Evolutionary conservation across 192 early-diverging fungal genomes (phyloP).

Genomic region (Irineochytrium annulatum): DNA sequence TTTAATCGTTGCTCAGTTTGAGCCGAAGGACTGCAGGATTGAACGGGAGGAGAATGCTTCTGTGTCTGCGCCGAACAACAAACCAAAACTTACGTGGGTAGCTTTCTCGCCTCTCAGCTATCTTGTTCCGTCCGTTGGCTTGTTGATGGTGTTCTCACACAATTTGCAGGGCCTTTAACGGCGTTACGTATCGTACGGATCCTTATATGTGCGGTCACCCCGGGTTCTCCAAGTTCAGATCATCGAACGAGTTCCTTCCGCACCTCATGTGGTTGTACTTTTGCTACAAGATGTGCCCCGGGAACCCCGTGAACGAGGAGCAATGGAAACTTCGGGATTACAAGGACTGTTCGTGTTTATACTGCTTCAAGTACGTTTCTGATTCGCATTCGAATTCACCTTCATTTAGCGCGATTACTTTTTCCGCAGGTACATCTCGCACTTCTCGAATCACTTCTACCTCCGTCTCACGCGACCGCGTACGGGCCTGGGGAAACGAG

Average conservation of each 20-base stretch:
- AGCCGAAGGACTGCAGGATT: no score
- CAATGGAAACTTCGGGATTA: constrained; percentile 18
- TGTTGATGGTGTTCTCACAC: no score
- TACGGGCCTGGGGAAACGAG: neutral
- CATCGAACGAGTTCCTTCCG: constrained; percentile 13
- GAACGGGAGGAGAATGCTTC: no score
- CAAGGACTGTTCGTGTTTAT: constrained; percentile 7
- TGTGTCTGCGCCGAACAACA: no score
- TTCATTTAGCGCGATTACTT: no score
- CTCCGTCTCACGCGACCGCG: constrained; percentile 11
- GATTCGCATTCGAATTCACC: no score
- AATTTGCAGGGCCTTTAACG: neutral
- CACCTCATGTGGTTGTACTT: constrained; percentile 15
- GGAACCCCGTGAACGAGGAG: neutral
- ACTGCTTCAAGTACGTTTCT: no score
- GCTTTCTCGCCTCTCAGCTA: no score
- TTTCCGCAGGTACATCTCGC: neutral
- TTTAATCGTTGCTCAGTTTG: no score
- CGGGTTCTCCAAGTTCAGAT: constrained; percentile 12
- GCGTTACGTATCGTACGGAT: constrained; percentile 4
- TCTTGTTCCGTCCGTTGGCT: no score
- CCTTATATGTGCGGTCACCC: constrained; percentile 24
- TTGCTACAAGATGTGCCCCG: neutral
- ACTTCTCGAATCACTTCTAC: constrained; percentile 4
- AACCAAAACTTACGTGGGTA: no score